Evolutionary conservation across 164 flowering plant genomes (phyloP).

Genomic region (Magnolia changhungtana): DNA sequence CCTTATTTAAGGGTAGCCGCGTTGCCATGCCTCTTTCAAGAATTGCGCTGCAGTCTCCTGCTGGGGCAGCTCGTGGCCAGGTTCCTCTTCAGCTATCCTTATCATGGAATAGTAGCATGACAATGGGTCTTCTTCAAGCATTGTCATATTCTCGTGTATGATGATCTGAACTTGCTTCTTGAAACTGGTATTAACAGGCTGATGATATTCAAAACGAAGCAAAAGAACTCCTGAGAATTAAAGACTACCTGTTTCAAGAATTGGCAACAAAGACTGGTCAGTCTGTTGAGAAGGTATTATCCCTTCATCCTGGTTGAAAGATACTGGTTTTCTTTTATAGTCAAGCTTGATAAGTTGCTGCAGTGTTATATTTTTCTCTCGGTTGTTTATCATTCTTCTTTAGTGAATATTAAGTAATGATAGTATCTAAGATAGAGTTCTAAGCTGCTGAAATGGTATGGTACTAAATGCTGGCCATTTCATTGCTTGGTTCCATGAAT

Average conservation of each 20-base stretch:
- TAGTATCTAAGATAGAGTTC: neutral
- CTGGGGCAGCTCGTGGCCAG: slow-evolving; percentile 94
- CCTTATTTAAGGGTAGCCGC: slow-evolving; percentile 59
- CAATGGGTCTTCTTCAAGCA: neutral
- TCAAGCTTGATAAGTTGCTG: neutral
- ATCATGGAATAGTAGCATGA: neutral
- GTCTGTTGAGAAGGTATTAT: slow-evolving; percentile 71
- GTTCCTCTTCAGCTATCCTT: slow-evolving; percentile 29
- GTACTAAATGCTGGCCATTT: too few species aligned
- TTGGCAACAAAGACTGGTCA: slow-evolving; percentile 81
- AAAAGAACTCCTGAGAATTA: slow-evolving; percentile 71
- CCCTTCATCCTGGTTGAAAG: neutral
- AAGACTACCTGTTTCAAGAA: slow-evolving; percentile 71
- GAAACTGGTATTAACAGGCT: slow-evolving; percentile 48
- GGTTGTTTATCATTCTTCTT: neutral
- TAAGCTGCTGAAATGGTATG: neutral
- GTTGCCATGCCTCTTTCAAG: slow-evolving; percentile 75
- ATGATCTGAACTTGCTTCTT: neutral
- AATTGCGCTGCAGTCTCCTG: slow-evolving; percentile 71
- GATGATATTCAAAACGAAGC: slow-evolving; percentile 87
- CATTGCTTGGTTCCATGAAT: too few species aligned
- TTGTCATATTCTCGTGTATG: neutral
- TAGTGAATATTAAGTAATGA: neutral
- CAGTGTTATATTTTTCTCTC: neutral
- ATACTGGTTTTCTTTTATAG: neutral